Evolutionary conservation across 106 monocot species (phyloP), one percentile per base, ranked within the genome.

Genomic region (Platanthera guangdongensis): DNA sequence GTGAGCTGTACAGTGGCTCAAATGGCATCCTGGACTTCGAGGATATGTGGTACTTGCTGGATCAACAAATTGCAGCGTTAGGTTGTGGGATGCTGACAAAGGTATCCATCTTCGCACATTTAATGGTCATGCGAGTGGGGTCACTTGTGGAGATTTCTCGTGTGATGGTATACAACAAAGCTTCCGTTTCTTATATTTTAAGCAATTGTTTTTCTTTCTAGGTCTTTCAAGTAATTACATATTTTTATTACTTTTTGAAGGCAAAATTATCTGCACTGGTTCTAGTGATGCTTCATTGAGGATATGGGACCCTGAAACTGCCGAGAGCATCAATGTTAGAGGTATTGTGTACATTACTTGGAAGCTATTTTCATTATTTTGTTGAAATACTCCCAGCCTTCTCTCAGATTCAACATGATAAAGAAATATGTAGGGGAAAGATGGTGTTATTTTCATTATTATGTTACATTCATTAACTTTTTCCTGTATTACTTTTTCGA

Each of bases 81-180:
- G 90, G 85, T 81, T 99, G 94, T 99, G 99, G 99, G 94, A 99
- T 81, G 85, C 88, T 75, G 99, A 99, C 46, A 90, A 80, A 84
- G 72, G 72, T 75, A 68, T 72, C 15, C 80, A 73, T 72, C 81
- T 94, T 16, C 88, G 84, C 72, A 88, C 86, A 10, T 94, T 99
- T 73, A 90, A 86, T 80, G 99, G 99, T 77, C 99, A 99, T 84
- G 80, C 82, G 48, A 81, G 81, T 77, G 80, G 72, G 52, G 94
- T 99, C 45, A 99, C 99, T 12, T 99, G 94, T 85, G 99, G 99
- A 73, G 90, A 88, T 83, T 99, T 99, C 76, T 90, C 94, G 74
- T 92, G 94, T 73, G 94, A 99, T 83, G 99, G 95, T 95, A 95
- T 8, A 57, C 3, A 74, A 10, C 77, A 59, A 50, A 59, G 51